phyloP scores from a whole-genome alignment of 345 rosid species.

The Gossypium rotundifolium region DNA sequence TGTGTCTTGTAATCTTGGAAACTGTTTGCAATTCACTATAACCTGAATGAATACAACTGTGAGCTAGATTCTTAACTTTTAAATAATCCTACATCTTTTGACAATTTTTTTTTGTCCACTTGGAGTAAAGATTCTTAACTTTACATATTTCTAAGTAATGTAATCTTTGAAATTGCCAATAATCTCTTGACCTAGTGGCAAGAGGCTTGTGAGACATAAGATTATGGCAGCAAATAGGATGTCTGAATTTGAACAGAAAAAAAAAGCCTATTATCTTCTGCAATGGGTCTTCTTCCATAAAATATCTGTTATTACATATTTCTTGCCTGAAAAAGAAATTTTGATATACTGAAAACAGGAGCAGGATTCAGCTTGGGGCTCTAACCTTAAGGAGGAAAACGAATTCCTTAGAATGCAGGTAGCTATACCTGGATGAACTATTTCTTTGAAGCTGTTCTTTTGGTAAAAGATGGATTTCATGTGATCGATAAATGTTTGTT shows the following conservation, averaged over 20 bases:
- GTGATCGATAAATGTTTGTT: background rate
- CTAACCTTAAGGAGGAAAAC: conserved; percentile 63
- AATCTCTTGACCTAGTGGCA: background rate
- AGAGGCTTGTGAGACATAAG: background rate
- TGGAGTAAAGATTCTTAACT: too few relatives aligned
- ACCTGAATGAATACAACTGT: background rate
- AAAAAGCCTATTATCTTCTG: background rate
- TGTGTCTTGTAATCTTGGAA: background rate
- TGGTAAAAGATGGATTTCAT: background rate
- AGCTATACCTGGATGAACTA: background rate
- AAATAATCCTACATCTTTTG: too few relatives aligned
- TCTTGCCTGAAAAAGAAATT: background rate
- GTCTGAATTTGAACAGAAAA: background rate
- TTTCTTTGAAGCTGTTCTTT: conserved; percentile 2
- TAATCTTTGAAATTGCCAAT: background rate
- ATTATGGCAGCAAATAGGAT: background rate
- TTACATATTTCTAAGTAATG: background rate
- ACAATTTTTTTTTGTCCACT: too few relatives aligned
- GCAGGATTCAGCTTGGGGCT: conserved; percentile 41
- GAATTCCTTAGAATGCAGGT: conserved; percentile 92
- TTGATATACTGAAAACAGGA: conserved; percentile 32
- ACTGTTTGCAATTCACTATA: conserved; percentile 4
- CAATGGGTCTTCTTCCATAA: background rate
- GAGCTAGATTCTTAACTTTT: background rate
- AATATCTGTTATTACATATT: background rate